A percentile compares a stretch with the other conserved stretches of the same genome.
phyloP scores from a whole-genome alignment of 2,329 filamentous ascomycete species.

The Pseudogymnoascus pannorum region DNA sequence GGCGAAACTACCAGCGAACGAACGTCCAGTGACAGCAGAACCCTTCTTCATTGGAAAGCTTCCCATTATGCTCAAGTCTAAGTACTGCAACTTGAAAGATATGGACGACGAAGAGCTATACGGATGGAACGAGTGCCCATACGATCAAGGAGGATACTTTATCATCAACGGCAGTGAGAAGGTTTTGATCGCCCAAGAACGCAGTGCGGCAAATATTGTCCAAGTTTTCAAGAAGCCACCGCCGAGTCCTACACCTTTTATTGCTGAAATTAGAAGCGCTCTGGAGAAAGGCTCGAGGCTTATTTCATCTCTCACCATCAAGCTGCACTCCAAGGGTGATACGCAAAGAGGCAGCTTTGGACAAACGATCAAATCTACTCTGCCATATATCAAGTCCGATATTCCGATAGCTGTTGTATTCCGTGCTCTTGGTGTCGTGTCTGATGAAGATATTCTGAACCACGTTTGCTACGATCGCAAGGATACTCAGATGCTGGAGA shows the following conservation, averaged over 20 bases:
- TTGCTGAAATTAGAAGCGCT: conserved; percentile 92
- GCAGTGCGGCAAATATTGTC: conserved; percentile 95
- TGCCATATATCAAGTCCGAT: conserved; percentile 91
- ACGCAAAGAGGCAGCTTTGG: conserved; percentile 72
- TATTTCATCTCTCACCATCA: conserved; percentile 87
- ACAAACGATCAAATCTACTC: conserved; percentile 78
- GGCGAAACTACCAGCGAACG: conserved; percentile 21
- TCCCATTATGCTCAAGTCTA: conserved; percentile 96
- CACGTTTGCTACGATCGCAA: conserved; percentile 95
- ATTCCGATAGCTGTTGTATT: conserved; percentile 94
- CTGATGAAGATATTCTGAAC: conserved; percentile 95
- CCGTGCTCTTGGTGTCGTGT: conserved; percentile 88
- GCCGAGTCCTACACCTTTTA: conserved; percentile 86
- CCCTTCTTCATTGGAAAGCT: conserved; percentile 88
- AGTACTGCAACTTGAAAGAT: conserved; percentile 83
- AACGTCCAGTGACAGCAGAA: conserved; percentile 34
- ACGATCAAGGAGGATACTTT: conserved; percentile 97
- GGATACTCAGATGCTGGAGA: conserved; percentile 95
- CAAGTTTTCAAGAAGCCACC: conserved; percentile 97
- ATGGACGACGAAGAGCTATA: conserved; percentile 82
- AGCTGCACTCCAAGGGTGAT: conserved; percentile 81
- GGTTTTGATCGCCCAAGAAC: conserved; percentile 94
- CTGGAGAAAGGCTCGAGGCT: conserved; percentile 93
- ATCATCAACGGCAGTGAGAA: conserved; percentile 99
- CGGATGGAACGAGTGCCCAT: conserved; percentile 90